These are phyloP conservation scores for Auricularia cornea DNA, from an alignment of 768 basidiomycete species.

Conservation along the genomic window DNA sequence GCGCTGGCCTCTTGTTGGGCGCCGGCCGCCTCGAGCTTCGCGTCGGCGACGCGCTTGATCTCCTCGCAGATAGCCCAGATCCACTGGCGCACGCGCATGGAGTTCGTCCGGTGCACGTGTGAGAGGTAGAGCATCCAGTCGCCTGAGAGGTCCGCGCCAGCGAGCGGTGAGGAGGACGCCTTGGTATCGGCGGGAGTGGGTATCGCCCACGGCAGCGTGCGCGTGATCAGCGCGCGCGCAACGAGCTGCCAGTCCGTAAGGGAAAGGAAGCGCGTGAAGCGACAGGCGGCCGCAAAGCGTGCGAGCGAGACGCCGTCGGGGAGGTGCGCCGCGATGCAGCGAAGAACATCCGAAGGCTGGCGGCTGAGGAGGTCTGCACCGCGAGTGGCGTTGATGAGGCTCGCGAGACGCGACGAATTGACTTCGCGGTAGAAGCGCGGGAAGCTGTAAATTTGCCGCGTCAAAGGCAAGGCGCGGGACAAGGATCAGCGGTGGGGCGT, in stretches of 20 bases:
- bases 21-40: not conserved
- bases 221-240: conserved; percentile 16
- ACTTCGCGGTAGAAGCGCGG: conserved; percentile 16
- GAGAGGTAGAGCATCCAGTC: conserved; percentile 23
- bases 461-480: no score
- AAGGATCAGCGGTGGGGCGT: conserved; percentile 1
- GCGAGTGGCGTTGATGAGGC: not conserved
- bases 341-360: conserved; percentile 17
- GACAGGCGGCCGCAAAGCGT: conserved; percentile 18
- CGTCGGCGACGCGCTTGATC: conserved; percentile 8
- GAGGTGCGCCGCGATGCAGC: conserved; percentile 17
- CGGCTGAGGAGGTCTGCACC: conserved; percentile 14
- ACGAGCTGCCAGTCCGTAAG: conserved; percentile 17
- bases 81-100: conserved; percentile 20
- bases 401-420: conserved; percentile 7
- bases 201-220: conserved; percentile 19
- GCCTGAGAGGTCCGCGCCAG: conserved; percentile 6
- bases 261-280: conserved; percentile 17
- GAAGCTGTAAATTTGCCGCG: conserved; percentile 15
- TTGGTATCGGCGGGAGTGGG: conserved; percentile 13
- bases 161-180: not conserved
- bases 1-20: no score
- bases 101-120: conserved; percentile 16
- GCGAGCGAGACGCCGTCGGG: conserved; percentile 13
- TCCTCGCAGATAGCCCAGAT: conserved; percentile 18